These are phyloP conservation scores for Talaromyces sp. DNA, from an alignment of 2,329 filamentous ascomycete species.

Conservation along the genomic window DNA sequence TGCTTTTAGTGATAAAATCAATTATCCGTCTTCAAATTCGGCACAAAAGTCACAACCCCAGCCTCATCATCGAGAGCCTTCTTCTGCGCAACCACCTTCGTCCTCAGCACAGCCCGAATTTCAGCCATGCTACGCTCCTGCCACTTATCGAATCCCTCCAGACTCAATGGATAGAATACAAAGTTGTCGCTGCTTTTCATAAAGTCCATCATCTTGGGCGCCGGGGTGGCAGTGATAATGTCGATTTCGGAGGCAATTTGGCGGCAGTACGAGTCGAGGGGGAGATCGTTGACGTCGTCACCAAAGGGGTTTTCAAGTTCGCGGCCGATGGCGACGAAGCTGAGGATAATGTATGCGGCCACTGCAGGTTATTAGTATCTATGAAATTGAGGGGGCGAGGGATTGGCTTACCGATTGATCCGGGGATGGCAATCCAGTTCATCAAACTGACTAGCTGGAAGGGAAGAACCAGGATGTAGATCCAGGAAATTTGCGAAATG, in stretches of 20 bases:
- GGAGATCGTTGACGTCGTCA: constrained; percentile 76
- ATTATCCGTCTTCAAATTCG: not conserved
- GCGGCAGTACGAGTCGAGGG: constrained; percentile 71
- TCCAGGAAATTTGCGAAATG: constrained; percentile 81
- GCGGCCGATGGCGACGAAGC: constrained; percentile 69
- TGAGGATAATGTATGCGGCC: constrained; percentile 78
- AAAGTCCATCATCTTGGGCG: constrained; percentile 53
- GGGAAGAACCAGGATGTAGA: constrained; percentile 75
- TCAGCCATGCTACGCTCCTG: constrained; percentile 46
- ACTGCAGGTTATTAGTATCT: constrained; percentile 25
- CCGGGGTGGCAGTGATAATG: constrained; percentile 60
- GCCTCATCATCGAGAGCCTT: not conserved
- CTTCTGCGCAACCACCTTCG: constrained; percentile 33
- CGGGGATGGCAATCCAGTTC: constrained; percentile 73
- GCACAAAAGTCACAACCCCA: not conserved
- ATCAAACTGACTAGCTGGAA: constrained; percentile 70
- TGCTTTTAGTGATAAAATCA: not conserved
- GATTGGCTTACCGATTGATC: constrained; percentile 52
- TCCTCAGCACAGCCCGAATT: constrained; percentile 42
- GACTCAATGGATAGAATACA: constrained; percentile 39
- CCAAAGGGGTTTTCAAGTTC: constrained; percentile 87
- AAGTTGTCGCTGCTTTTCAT: constrained; percentile 33
- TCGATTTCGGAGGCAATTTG: constrained; percentile 72
- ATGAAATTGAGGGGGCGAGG: not conserved
- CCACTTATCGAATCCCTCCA: constrained; percentile 49